A percentile compares a stretch with the other conserved stretches of the same genome.
These are phyloP conservation scores for Microdochium nivale DNA, from an alignment of 2,329 filamentous ascomycete genomes.

Conservation along the genomic window DNA sequence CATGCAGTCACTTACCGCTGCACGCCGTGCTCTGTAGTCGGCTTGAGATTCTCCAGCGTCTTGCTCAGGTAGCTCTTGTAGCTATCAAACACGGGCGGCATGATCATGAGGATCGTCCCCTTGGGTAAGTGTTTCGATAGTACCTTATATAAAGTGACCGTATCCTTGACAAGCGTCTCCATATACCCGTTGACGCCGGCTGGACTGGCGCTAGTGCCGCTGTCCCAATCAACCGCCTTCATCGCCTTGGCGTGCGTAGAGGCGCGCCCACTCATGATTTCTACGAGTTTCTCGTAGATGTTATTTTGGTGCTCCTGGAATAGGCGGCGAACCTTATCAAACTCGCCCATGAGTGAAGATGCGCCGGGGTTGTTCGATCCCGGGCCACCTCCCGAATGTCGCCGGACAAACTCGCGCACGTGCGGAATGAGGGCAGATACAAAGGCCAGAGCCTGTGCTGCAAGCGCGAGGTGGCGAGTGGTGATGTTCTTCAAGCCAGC, in stretches of 20 bases:
- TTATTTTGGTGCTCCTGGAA: slow-evolving; percentile 84
- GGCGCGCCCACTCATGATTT: slow-evolving; percentile 80
- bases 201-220: slow-evolving; percentile 7
- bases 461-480: slow-evolving; percentile 87
- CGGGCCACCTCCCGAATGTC: slow-evolving; percentile 51
- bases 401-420: slow-evolving; percentile 80
- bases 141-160: slow-evolving; percentile 73
- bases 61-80: slow-evolving; percentile 74
- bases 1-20: slow-evolving; percentile 44
- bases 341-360: slow-evolving; percentile 64
- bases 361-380: slow-evolving; percentile 32
- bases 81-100: slow-evolving; percentile 73
- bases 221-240: slow-evolving; percentile 67
- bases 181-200: slow-evolving; percentile 59
- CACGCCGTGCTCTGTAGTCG: slow-evolving; percentile 60
- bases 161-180: slow-evolving; percentile 82
- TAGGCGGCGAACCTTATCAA: slow-evolving; percentile 76
- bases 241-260: slow-evolving; percentile 66
- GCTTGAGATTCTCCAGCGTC: slow-evolving; percentile 55
- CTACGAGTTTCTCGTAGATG: slow-evolving; percentile 87
- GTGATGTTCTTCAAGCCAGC: slow-evolving; percentile 94
- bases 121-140: slow-evolving; percentile 76
- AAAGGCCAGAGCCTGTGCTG: slow-evolving; percentile 82
- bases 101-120: slow-evolving; percentile 69
- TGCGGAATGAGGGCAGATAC: slow-evolving; percentile 82